Base-by-base conservation (phyloP, 805 yeast species). In the Maudiozyma serrabonitensis region DNA sequence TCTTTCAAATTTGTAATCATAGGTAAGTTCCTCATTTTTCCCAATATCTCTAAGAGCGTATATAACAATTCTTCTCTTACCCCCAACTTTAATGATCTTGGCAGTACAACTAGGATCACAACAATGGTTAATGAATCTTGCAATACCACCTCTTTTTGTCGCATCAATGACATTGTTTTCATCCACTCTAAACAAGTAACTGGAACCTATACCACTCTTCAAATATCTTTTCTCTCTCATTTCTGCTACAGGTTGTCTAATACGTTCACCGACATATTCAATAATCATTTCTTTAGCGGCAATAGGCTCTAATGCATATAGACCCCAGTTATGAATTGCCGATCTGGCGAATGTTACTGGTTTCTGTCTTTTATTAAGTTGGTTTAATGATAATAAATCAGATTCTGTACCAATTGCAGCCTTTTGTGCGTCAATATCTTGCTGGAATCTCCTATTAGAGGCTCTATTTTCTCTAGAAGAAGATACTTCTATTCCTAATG, bases 51-150 rank as follows among this genome's bases (percentile, higher is more conserved):
- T 71, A 55, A 87, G 70, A 0, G 99, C 97, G 67, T 91, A 93
- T 31, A 93, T 89, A 47, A 90, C 98, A 70, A 93, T 91, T 65
- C 98, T 76, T 68, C 87, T 88, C 59, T 79, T 83, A 4, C 97
- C 97, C 51, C 89, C 97, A 39, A 89, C 97, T 65, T 88, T 88
- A 60, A 90, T 90, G 61, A 93, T 89, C 62, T 90, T 91, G 1
- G 99, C 98, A 0, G 95, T 89, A 69, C 99, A 93, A 56, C 95
- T 89, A 1, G 99, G 99, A 47, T 84, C 86, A 69, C 99, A 93
- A 64, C 97, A 89, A 66, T 93, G 99, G 60, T 93, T 93, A 64
- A 93, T 93, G 61, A 93, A 93, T 52, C 99, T 74, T 0, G 99
- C 98, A 59, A 90, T 90, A 3, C 98, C 97, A 26, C 99, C 99